Evolutionary conservation across 768 basidiomycete species (phyloP).

Genomic region (Termitomyces sp.): DNA sequence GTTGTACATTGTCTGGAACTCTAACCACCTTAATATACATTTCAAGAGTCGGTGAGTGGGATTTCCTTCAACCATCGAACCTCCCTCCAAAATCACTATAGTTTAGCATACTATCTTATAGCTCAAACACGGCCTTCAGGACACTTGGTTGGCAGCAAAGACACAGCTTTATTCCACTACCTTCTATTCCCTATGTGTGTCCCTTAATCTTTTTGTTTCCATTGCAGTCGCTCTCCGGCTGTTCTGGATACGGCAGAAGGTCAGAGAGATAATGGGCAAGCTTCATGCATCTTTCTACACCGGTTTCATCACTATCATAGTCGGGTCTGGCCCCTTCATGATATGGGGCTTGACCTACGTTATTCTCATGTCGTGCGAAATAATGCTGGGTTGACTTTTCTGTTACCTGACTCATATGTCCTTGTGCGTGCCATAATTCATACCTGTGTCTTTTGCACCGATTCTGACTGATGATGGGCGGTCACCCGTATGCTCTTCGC

Average conservation of each 20-base stretch:
- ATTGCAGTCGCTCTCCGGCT: too few species aligned
- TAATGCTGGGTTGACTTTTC: conserved; percentile 6
- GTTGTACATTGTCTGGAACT: too few species aligned
- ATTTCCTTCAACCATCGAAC: background rate
- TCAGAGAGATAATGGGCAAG: too few species aligned
- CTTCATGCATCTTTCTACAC: conserved; percentile 19
- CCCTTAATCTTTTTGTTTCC: too few species aligned
- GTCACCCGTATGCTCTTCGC: conserved; percentile 35
- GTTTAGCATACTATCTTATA: conserved; percentile 14
- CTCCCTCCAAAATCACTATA: background rate
- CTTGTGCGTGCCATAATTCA: conserved; percentile 9
- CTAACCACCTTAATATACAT: conserved; percentile 13
- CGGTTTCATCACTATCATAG: conserved; percentile 14
- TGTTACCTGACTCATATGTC: conserved; percentile 16
- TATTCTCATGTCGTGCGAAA: conserved; percentile 11
- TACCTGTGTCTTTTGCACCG: background rate
- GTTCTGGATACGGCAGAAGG: too few species aligned
- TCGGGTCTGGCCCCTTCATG: conserved; percentile 18
- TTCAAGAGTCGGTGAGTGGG: conserved; percentile 11
- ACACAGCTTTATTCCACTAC: conserved; percentile 8
- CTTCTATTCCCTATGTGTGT: conserved; percentile 14
- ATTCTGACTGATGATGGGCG: conserved; percentile 1
- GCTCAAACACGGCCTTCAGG: conserved; percentile 5
- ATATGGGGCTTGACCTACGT: conserved; percentile 16
- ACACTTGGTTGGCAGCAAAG: too few species aligned